These are phyloP conservation scores for Candida saitoana DNA, from an alignment of 805 yeast species.

Conservation along the genomic window DNA sequence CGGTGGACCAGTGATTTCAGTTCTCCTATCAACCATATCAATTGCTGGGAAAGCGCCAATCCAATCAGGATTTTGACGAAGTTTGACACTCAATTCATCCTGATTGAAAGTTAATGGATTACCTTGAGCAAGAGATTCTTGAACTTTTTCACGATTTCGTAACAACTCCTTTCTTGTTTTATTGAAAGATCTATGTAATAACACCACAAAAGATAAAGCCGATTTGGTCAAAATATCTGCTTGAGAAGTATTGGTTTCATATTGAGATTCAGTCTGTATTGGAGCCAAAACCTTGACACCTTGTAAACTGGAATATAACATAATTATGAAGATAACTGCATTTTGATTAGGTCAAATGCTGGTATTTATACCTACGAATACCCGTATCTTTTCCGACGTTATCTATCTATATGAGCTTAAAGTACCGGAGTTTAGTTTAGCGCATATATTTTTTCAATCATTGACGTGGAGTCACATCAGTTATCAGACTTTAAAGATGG, in stretches of 20 bases:
- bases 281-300: slow-evolving; percentile 14
- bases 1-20: slow-evolving; percentile 22
- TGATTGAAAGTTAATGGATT: slow-evolving; percentile 10
- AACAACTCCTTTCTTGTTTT: slow-evolving; percentile 13
- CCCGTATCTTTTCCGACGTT: not conserved
- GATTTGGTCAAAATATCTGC: slow-evolving; percentile 17
- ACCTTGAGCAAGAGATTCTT: slow-evolving; percentile 13
- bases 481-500: too few relatives aligned
- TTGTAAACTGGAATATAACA: slow-evolving; percentile 7
- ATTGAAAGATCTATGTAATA: slow-evolving; percentile 18
- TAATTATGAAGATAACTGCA: too few relatives aligned
- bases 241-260: slow-evolving; percentile 15
- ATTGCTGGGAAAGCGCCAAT: slow-evolving; percentile 16
- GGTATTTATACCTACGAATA: not conserved
- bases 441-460: not conserved
- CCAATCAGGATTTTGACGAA: slow-evolving; percentile 15
- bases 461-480: not conserved
- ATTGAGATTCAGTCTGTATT: slow-evolving; percentile 7
- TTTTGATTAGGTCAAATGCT: too few relatives aligned
- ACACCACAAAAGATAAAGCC: slow-evolving; percentile 16
- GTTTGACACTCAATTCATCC: slow-evolving; percentile 10
- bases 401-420: not conserved
- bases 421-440: not conserved
- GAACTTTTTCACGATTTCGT: slow-evolving; percentile 14
- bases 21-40: slow-evolving; percentile 17